Evolutionary conservation across 371 early-diverging fungal genomes (phyloP).

Genomic region (Mucor lusitanicus): DNA sequence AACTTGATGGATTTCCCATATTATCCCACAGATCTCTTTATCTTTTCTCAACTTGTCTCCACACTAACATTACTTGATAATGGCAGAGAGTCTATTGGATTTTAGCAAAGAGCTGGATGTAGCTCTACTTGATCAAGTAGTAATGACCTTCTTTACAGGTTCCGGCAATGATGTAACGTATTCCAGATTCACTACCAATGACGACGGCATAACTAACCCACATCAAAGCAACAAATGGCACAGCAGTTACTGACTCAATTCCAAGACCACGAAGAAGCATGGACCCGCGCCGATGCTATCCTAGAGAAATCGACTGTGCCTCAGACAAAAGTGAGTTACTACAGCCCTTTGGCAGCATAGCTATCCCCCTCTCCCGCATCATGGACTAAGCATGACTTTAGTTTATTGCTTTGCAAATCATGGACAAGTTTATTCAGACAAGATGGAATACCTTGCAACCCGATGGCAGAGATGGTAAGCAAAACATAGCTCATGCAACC

Average conservation of each 20-base stretch:
- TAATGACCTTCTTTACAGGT: slow-evolving; percentile 74
- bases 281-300: slow-evolving; percentile 96
- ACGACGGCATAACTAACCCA: not conserved
- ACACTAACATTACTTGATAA: not conserved
- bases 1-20: not conserved
- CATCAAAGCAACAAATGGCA: slow-evolving; percentile 76
- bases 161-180: slow-evolving; percentile 70
- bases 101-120: slow-evolving; percentile 89
- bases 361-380: too few relatives aligned
- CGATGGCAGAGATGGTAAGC: slow-evolving; percentile 85
- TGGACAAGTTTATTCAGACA: slow-evolving; percentile 97
- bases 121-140: slow-evolving; percentile 85
- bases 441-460: slow-evolving; percentile 95
- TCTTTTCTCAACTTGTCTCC: not conserved
- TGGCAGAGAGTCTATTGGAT: slow-evolving; percentile 80
- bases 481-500: not conserved
- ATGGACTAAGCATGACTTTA: slow-evolving; percentile 26
- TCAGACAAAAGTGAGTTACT: slow-evolving; percentile 81
- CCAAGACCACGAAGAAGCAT: slow-evolving; percentile 96
- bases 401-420: slow-evolving; percentile 95
- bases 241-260: slow-evolving; percentile 88
- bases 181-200: not conserved
- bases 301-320: slow-evolving; percentile 81
- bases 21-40: not conserved
- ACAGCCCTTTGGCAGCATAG: not conserved